Conservation (phyloP, 2,329 filamentous ascomycete genomes). For the Apiospora malaysiana region DNA sequence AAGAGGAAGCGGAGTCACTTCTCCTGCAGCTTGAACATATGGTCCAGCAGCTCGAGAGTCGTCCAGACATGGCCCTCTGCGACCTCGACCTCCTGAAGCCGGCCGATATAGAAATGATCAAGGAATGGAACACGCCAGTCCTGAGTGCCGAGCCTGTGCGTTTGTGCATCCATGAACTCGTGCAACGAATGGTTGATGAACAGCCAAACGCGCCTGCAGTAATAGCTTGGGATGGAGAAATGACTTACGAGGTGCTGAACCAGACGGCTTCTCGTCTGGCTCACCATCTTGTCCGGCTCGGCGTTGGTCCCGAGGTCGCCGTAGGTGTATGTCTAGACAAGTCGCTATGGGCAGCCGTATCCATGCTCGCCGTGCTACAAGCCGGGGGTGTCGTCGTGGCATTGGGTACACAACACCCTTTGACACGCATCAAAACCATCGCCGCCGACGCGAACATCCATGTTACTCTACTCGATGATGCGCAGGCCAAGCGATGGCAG, state of each 20-base stretch:
- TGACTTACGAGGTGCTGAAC: slow-evolving; percentile 39
- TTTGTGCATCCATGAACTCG: slow-evolving; percentile 14
- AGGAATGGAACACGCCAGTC: slow-evolving; percentile 17
- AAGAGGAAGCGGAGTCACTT: too few species aligned
- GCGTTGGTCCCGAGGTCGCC: too few species aligned
- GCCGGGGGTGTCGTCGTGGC: slow-evolving; percentile 40
- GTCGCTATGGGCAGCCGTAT: slow-evolving; percentile 39
- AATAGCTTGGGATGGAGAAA: slow-evolving; percentile 35
- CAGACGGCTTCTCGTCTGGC: not conserved
- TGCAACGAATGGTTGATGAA: not conserved
- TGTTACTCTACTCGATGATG: too few species aligned
- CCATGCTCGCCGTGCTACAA: slow-evolving; percentile 42
- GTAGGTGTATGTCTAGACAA: slow-evolving; percentile 41
- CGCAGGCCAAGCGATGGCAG: too few species aligned
- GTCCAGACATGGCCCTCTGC: not conserved
- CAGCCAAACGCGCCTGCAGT: slow-evolving; percentile 14
- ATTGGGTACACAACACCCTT: not conserved
- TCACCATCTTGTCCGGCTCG: too few species aligned
- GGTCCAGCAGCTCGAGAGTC: too few species aligned
- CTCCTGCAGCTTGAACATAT: too few species aligned
- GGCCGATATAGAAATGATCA: slow-evolving; percentile 21
- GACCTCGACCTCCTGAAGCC: slow-evolving; percentile 26
- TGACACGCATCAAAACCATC: too few species aligned
- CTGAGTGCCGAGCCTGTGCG: too few species aligned
- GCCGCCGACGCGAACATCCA: too few species aligned